Percentiles rank a stretch among this genome's conserved stretches.
Evolutionary conservation across 352 stramenopile species (phyloP).

Genomic region (Phytopythium litorale): DNA sequence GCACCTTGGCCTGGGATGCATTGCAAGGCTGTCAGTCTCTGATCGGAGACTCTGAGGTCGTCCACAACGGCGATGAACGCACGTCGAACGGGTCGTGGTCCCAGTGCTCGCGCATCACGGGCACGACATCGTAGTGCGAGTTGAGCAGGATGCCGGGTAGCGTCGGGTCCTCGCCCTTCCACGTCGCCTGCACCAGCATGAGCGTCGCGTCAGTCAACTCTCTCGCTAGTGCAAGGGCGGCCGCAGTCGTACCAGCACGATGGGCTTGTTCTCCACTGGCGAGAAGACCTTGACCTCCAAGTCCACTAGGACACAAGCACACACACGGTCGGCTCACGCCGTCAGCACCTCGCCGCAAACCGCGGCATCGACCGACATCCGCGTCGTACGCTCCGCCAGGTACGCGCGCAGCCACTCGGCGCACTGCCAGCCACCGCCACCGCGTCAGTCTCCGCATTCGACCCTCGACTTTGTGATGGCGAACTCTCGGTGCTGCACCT

Average conservation of each 20-base stretch:
- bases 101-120: slow-evolving; percentile 84
- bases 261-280: slow-evolving; percentile 68
- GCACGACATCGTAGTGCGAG: slow-evolving; percentile 96
- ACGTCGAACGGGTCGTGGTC: slow-evolving; percentile 90
- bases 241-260: slow-evolving; percentile 90
- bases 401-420: slow-evolving; percentile 57
- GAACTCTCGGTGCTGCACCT: no score
- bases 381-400: slow-evolving; percentile 32
- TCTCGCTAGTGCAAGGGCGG: no score
- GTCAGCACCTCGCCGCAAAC: no score
- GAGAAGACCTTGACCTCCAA: slow-evolving; percentile 50
- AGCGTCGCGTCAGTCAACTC: no score
- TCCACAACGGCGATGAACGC: slow-evolving; percentile 7
- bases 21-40: not conserved
- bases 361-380: no score
- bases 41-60: not conserved
- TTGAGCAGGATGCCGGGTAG: slow-evolving; percentile 92
- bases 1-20: slow-evolving; percentile 49
- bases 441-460: no score
- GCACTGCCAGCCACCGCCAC: slow-evolving; percentile 38
- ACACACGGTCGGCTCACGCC: no score
- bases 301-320: no score
- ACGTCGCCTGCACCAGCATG: slow-evolving; percentile 43
- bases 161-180: slow-evolving; percentile 75
- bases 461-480: no score